Base-by-base conservation (phyloP, 345 rosid genomes). In the Pugionium dolabratum region DNA sequence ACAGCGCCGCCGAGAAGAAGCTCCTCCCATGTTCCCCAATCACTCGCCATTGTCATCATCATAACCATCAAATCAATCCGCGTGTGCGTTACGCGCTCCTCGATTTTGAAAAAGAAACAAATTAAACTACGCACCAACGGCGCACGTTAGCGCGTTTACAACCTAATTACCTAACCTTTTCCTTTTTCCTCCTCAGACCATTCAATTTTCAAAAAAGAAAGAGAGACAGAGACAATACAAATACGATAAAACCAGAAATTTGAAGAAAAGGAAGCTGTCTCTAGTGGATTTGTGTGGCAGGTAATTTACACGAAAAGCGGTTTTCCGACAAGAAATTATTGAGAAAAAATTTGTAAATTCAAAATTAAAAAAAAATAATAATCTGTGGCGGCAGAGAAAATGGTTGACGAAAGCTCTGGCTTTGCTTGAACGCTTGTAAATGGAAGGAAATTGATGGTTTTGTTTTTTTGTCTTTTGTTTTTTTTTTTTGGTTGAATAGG, bases 1-100 rank as follows among this genome's bases (percentile, higher is more conserved):
- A 92, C 88, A 3, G 98, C 96, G 3, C 91, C 96, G 10, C 93
- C 93, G 39, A 92, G 76, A 42, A 92, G 76, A 66, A 92, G 79
- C 82, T 89, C 98, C 67, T 87, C 95, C 98, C 98, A 87, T 39
- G 96, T 89, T 54, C 93, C 87, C 98, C 98, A 92, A 11, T 59
- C 68, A 69, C 64, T 62, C 58, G 53, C 80, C 42, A 32, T 60
- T 66, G 54, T 76, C 66, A 6, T 44, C 76, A n/a, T 60, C 53
- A 75, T 26, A 25, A 49, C 41, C 31, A 70, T 52, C 72, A 35
- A 39, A 62, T 25, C 54, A 36, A 39, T 8, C 64, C 77, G 77
- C 77, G 77, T 73, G 77, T 54, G 0, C 2, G 3, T 53, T 46
- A 73, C 77, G 77, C 77, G 72, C 77, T 73, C 4, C 56, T 57